Conservation (phyloP, 2,329 filamentous ascomycete genomes). For the Trichocomaceae sp. region DNA sequence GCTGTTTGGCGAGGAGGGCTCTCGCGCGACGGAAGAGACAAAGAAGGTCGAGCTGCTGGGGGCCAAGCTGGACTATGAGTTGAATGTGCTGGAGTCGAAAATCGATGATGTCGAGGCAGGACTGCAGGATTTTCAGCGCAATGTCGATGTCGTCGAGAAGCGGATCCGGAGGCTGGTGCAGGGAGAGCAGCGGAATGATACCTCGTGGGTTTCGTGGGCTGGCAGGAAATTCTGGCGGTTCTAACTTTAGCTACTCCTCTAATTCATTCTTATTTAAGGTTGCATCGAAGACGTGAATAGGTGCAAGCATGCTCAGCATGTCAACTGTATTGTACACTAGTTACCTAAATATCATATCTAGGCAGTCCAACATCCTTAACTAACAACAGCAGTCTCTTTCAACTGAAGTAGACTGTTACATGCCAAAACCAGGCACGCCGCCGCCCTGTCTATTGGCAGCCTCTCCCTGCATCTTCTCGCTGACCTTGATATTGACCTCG, state of each 20-base stretch:
- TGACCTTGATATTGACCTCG: slow-evolving; percentile 96
- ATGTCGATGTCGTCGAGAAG: slow-evolving; percentile 65
- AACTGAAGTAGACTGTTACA: too few species aligned
- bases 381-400: background rate
- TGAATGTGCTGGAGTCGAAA: slow-evolving; percentile 69
- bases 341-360: too few species aligned
- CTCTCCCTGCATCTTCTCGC: slow-evolving; percentile 90
- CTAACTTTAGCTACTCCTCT: too few species aligned
- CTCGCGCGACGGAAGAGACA: slow-evolving; percentile 61
- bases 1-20: slow-evolving; percentile 62
- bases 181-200: slow-evolving; percentile 58
- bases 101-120: slow-evolving; percentile 83
- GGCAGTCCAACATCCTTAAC: background rate
- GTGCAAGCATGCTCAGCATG: background rate
- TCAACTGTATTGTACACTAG: slow-evolving; percentile 7
- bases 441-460: slow-evolving; percentile 60
- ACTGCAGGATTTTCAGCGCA: slow-evolving; percentile 69
- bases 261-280: too few species aligned
- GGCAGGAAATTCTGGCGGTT: slow-evolving; percentile 22
- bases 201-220: slow-evolving; percentile 55
- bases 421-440: slow-evolving; percentile 46
- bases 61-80: slow-evolving; percentile 87
- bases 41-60: slow-evolving; percentile 74
- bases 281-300: background rate
- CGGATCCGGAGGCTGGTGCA: slow-evolving; percentile 57